These are phyloP conservation scores for Solanum okadae DNA, from an alignment of 257 asterid species.

Conservation along the genomic window DNA sequence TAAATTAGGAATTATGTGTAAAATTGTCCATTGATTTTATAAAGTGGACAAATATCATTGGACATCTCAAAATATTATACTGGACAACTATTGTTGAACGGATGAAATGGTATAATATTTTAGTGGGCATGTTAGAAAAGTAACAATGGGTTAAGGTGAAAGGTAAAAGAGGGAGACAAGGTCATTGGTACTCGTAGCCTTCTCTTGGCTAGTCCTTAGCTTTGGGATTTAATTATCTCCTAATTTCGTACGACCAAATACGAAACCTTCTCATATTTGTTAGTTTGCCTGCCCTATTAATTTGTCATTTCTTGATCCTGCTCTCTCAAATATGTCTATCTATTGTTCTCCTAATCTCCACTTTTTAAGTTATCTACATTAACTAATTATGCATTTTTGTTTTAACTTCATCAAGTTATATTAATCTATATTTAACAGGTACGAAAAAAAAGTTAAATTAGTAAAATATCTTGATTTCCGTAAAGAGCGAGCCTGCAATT, in stretches of 20 bases:
- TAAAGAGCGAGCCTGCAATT: neutral
- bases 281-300: neutral
- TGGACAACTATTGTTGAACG: too few species aligned
- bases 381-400: too few species aligned
- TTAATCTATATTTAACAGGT: neutral
- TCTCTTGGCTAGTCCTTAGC: slow-evolving; percentile 22
- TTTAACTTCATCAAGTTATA: neutral
- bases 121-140: neutral
- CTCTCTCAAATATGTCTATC: neutral
- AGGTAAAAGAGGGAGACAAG: neutral
- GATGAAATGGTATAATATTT: too few species aligned
- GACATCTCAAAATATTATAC: too few species aligned
- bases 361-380: too few species aligned
- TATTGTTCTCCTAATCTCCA: neutral
- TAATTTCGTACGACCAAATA: neutral
- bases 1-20: too few species aligned
- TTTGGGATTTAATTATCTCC: neutral
- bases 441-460: too few species aligned
- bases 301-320: neutral
- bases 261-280: neutral
- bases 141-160: neutral
- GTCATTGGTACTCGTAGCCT: slow-evolving; percentile 36
- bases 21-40: too few species aligned
- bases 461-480: neutral
- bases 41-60: too few species aligned